Base-by-base conservation (phyloP, 306 rosid genomes). In the Oxytropis ochrocephala region DNA sequence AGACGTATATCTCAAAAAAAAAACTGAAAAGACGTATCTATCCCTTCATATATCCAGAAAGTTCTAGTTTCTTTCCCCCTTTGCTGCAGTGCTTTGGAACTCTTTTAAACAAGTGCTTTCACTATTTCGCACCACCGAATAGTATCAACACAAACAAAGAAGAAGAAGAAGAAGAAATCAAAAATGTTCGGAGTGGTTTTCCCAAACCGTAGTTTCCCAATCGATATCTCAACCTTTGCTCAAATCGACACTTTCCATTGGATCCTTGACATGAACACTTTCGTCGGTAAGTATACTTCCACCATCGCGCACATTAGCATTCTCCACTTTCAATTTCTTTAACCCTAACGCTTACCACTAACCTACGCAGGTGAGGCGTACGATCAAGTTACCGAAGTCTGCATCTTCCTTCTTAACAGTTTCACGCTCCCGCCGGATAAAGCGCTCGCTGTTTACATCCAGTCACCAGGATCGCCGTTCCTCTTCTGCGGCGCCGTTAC, bases 201-300 rank as follows among this genome's bases (percentile, higher is more conserved):
- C 17, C 99, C 97, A 4, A 88, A 94, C 54, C 92, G 96, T 0
- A 91, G 99, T 80, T 91, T 90, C 80, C 99, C 99, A 0, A 82
- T 94, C 54, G 97, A 94, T 77, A 85, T 91, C 72, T 84, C 97
- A 46, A 79, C 96, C 77, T 94, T 94, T 83, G 60, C 97, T 14
- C 97, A 91, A 77, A 87, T 90, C 84, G 96, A 94, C 70, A 88
- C 96, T 57, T 82, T 82, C 80, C 99, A 90, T 58, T 88, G 99
- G 97, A 8, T 94, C 54, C 97, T 94, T 74, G 95, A 90, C 86
- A 87, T 90, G 97, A 87, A 89, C 83, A 81, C 87, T 19, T 87
- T 88, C 82, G 96, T 89, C 10, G 97, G 96, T 87, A 90, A 64
- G 57, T 46, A 14, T 1, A 17, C 3, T 14, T 8, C 8, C 48